Evolutionary conservation across 208 protist genomes (phyloP).

Genomic region (Porcisia deanei): DNA sequence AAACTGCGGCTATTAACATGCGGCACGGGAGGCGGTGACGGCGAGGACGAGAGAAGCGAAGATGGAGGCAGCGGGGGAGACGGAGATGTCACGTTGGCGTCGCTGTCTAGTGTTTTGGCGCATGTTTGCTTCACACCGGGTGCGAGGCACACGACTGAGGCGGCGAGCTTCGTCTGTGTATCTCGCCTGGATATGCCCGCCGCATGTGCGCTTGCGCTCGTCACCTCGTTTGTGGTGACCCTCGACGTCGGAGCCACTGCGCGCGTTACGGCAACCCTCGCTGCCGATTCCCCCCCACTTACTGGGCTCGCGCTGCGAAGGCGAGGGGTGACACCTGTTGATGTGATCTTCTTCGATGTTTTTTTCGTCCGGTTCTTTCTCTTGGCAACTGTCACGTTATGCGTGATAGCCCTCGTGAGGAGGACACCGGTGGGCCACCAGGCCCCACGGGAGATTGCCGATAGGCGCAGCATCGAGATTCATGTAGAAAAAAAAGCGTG

Average conservation of each 20-base stretch:
- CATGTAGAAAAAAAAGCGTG: not conserved
- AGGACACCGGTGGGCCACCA: not conserved
- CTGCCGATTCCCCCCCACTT: not conserved
- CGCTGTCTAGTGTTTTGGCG: not conserved
- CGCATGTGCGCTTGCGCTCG: not conserved
- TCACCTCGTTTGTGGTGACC: not conserved
- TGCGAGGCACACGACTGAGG: not conserved
- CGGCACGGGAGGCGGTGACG: not conserved
- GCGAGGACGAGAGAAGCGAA: not conserved
- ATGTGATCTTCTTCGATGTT: not conserved
- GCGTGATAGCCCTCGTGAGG: not conserved
- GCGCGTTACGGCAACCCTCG: not conserved
- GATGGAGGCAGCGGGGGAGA: not conserved
- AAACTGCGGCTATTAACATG: not conserved
- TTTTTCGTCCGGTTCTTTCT: not conserved
- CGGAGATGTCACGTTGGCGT: not conserved
- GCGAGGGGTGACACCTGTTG: not conserved
- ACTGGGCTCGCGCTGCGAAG: not conserved
- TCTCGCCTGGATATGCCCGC: not conserved
- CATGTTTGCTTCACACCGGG: not conserved
- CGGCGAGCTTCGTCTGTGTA: not conserved
- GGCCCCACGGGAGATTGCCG: conserved; percentile 2
- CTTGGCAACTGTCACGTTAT: not conserved
- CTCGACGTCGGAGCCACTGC: not conserved
- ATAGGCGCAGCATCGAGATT: not conserved